These are phyloP conservation scores for Skeletonema menzelii DNA, from an alignment of 108 stramenopile species.

Conservation along the genomic window DNA sequence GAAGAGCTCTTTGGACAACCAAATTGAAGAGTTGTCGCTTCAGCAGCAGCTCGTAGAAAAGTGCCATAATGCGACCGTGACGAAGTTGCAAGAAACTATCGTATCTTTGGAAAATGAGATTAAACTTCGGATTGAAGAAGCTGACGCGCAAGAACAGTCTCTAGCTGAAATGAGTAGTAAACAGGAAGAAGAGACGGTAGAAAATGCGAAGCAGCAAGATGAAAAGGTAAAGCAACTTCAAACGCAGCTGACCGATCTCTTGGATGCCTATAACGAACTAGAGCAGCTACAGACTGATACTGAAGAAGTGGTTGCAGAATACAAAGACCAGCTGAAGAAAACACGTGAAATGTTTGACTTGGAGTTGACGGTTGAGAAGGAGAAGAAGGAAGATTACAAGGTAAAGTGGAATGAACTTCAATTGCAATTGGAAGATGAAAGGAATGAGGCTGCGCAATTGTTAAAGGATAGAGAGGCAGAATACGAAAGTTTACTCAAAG, in stretches of 20 bases:
- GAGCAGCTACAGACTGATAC: slow-evolving; percentile 28
- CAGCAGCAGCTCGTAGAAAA: slow-evolving; percentile 13
- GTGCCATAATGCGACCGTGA: slow-evolving; percentile 13
- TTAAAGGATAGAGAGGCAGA: slow-evolving; percentile 2
- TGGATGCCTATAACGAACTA: slow-evolving; percentile 32
- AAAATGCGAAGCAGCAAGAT: slow-evolving; percentile 2
- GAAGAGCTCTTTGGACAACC: not conserved
- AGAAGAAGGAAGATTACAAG: slow-evolving; percentile 6
- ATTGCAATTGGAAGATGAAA: slow-evolving; percentile 7
- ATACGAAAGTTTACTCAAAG: slow-evolving; percentile 18
- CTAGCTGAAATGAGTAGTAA: not conserved
- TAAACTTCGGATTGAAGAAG: not conserved
- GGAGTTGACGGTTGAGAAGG: not conserved
- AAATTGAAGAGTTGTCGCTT: not conserved
- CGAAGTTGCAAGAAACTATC: slow-evolving; percentile 9
- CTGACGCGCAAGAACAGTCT: not conserved
- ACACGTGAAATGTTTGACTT: not conserved
- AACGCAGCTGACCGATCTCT: slow-evolving; percentile 21
- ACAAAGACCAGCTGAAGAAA: slow-evolving; percentile 4
- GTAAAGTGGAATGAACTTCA: slow-evolving; percentile 10
- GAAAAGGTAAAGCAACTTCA: slow-evolving; percentile 16
- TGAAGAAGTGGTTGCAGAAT: not conserved
- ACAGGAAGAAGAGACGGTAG: not conserved
- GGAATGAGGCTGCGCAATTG: not conserved
- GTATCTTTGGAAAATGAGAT: slow-evolving; percentile 2